Percentiles rank a stretch among this genome's conserved stretches.
Conservation (phyloP, 2,329 filamentous ascomycete species). For the Hortaea werneckii region DNA sequence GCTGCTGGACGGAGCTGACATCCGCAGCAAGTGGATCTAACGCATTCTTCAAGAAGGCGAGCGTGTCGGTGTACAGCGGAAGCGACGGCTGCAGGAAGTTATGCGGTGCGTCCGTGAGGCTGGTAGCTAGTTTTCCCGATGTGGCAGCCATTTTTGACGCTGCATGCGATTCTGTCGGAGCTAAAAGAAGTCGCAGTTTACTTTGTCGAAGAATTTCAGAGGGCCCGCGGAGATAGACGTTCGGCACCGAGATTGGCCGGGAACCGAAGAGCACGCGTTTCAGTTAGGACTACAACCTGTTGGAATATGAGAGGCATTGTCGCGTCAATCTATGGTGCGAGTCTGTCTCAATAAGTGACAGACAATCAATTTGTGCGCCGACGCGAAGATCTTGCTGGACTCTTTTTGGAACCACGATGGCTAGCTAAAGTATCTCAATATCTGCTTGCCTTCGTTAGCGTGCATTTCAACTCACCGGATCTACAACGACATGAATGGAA, state of each 20-base stretch:
- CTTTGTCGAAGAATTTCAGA: not conserved
- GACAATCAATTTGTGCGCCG: too few relatives aligned
- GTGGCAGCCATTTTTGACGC: constrained; percentile 4
- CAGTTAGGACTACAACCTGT: too few relatives aligned
- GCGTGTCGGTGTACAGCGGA: constrained; percentile 56
- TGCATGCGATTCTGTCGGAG: not conserved
- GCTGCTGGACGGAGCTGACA: constrained; percentile 62
- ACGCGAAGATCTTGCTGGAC: too few relatives aligned
- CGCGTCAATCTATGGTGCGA: too few relatives aligned
- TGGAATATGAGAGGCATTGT: too few relatives aligned
- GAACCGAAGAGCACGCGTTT: too few relatives aligned
- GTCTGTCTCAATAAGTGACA: too few relatives aligned
- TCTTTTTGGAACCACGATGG: too few relatives aligned
- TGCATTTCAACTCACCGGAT: too few relatives aligned
- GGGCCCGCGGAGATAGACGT: not conserved
- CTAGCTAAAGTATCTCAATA: too few relatives aligned
- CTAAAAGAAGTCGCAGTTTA: not conserved
- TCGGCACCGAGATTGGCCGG: too few relatives aligned
- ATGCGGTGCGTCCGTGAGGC: constrained; percentile 41
- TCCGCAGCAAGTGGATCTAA: constrained; percentile 68
- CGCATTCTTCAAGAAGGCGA: constrained; percentile 68
- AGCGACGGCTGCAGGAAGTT: constrained; percentile 65
- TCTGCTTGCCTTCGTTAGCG: too few relatives aligned
- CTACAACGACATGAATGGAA: not conserved
- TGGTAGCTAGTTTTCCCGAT: constrained; percentile 10